Base-by-base conservation (phyloP, 2,329 filamentous ascomycete species). In the Sarocladium brachiariae region DNA sequence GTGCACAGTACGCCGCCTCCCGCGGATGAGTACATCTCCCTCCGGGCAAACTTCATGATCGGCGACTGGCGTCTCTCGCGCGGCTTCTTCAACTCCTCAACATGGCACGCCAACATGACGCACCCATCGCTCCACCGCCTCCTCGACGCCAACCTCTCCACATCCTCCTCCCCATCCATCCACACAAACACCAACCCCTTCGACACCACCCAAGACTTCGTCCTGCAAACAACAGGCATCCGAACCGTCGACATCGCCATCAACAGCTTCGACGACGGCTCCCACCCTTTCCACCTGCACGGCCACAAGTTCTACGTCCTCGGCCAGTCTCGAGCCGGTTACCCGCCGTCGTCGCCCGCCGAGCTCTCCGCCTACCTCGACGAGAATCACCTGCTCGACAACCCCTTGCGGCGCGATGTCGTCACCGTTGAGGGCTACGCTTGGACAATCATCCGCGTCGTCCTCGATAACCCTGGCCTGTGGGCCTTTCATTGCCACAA, bases 191-290 rank as follows among this genome's bases (percentile, higher is more conserved):
- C 66, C 27, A 63, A 71, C 13, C 55, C 58, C 4, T 52, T 59
- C 2, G 48, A 63, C n/a, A 3, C 14, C 1, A 68, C 67, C 0
- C 55, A 37, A 0, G 67, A 73, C 16, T 72, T 75, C 41, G 72
- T 78, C 34, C 58, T 77, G 23, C 69, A 82, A 53, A 69, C 74
- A 2, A 64, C 66, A 1, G 75, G 79, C 48, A 70, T 80, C 24
- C 69, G 78, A 25, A 70, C 71, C 31, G 70, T 80, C 31, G 78
- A 80, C 2, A 73, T 77, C 24, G 71, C 81, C 54, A 83, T 83
- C 61, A 81, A 81, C 43, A 58, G 75, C 38, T 81, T 78, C 6
- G 79, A 84, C 60, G 71, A 84, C 38, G 59, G 66, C 4, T 61
- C 60, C 1, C 67, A 70, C 19, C 66, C 39, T 6, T 43, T 43